Conservation (phyloP, 176 grass and related monocot genomes). For the Avena eriantha region DNA sequence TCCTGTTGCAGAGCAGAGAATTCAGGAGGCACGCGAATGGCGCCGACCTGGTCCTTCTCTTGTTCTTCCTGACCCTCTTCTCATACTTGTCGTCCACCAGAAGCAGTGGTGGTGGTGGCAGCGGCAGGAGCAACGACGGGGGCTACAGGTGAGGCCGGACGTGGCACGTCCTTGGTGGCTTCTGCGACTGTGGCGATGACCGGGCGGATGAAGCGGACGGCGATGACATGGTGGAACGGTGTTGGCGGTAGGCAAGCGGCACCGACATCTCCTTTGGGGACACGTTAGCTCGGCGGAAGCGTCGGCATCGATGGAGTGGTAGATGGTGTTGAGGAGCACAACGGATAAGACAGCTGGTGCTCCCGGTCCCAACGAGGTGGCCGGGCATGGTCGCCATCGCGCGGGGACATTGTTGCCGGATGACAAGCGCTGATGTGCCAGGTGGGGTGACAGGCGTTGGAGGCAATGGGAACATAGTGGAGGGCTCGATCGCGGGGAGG, state of each 20-base stretch:
- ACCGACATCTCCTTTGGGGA: constrained; percentile 11
- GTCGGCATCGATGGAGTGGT: constrained; percentile 76
- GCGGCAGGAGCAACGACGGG: constrained; percentile 23
- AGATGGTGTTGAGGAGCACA: constrained; percentile 84
- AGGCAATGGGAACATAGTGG: not conserved
- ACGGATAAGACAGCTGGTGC: constrained; percentile 79
- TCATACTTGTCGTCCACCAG: not conserved
- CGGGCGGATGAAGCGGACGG: constrained; percentile 28
- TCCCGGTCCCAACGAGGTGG: constrained; percentile 46
- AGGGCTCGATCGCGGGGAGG: constrained; percentile 11
- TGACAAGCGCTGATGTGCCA: not conserved
- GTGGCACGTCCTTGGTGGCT: constrained; percentile 44
- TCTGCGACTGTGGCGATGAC: constrained; percentile 54
- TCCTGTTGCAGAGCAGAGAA: constrained; percentile 51
- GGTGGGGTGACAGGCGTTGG: not conserved
- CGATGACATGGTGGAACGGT: constrained; percentile 21
- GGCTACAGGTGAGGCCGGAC: constrained; percentile 55
- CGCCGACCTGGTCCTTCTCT: constrained; percentile 35
- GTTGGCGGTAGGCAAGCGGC: not conserved
- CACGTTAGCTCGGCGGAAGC: constrained; percentile 19
- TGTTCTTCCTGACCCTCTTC: constrained; percentile 22
- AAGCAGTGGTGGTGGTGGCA: not conserved
- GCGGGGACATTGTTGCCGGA: constrained; percentile 49
- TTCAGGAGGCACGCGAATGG: constrained; percentile 52
- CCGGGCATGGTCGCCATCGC: constrained; percentile 27